Evolutionary conservation across 2,329 filamentous ascomycete genomes (phyloP), one percentile per base, ranked within the genome.

Genomic region (Penicillium sp.): DNA sequence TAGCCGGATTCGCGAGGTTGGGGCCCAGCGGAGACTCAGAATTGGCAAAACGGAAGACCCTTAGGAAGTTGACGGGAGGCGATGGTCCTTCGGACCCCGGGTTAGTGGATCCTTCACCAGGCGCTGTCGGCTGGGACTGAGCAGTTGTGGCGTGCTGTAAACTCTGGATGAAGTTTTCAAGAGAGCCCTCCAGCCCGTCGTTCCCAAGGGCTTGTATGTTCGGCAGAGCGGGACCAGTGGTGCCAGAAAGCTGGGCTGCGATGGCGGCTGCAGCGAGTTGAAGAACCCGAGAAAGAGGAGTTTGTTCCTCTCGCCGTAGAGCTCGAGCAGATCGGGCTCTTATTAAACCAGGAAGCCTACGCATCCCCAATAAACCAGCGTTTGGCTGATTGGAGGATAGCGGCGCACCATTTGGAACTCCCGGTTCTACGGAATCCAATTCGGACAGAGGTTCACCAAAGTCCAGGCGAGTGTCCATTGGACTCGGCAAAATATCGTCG

Each of bases 1-100:
- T 24, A n/a, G 41, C 36, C 6, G 36, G 4, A 39, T 39, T 39
- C 6, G 4, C 41, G 23, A 23, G 41, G 13, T 42, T 28, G 13
- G 21, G 41, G 13, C 58, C 58, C n/a, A 63, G 51, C 16, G 67
- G 55, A 46, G 66, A 60, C 24, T 75, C 72, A 8, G 79, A 76
- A 49, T 84, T 81, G 44, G 82, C 82, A 68, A 88, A 87, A 43
- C 85, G 76, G 67, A 88, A 88, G 70, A 87, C 86, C 51, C 85
- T 76, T 69, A 87, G 81, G 67, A 87, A 87, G 65, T 87, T 87
- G 53, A 87, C 74, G 4, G 85, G 82, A 10, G 80, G 76, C 8
- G 79, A 70, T 29, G 75, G 74, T 34, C 75, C 74, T 24, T 76
- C 75, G 26, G 67, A 60, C 24, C 52, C 64, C 42, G 73, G 59